Percentiles rank a stretch among this genome's conserved stretches.
These are phyloP conservation scores for Fusarium floridanum DNA, from an alignment of 2,329 filamentous ascomycete species.

Conservation along the genomic window DNA sequence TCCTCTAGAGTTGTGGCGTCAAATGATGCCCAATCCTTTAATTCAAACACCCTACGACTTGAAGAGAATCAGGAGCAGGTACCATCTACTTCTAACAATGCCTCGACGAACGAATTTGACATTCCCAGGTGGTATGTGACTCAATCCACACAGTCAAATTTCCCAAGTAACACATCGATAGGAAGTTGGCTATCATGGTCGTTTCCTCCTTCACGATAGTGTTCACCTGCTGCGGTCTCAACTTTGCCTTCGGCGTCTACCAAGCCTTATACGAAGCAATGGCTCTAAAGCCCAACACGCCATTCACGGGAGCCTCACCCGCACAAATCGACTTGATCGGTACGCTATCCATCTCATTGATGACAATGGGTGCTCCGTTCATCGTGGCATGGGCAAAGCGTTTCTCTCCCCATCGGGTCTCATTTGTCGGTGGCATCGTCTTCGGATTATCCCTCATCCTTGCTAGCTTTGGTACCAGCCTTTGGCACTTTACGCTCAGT, in stretches of 20 bases:
- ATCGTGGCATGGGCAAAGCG: not conserved
- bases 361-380: not conserved
- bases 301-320: not conserved
- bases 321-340: not conserved
- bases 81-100: not conserved
- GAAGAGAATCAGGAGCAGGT: not conserved
- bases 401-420: not conserved
- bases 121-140: not conserved
- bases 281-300: slow-evolving; percentile 5
- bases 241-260: slow-evolving; percentile 23
- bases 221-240: slow-evolving; percentile 22
- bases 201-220: slow-evolving; percentile 1
- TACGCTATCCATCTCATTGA: not conserved
- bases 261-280: slow-evolving; percentile 17
- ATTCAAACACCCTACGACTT: not conserved
- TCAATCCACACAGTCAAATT: not conserved
- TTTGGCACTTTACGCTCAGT: not conserved
- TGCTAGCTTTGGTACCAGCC: not conserved
- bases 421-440: not conserved
- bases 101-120: not conserved
- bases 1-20: not conserved
- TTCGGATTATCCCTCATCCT: not conserved
- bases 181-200: not conserved
- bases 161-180: not conserved
- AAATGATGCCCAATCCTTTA: not conserved